Conservation (phyloP, 805 yeast genomes). For the Ogataea methanolica region DNA sequence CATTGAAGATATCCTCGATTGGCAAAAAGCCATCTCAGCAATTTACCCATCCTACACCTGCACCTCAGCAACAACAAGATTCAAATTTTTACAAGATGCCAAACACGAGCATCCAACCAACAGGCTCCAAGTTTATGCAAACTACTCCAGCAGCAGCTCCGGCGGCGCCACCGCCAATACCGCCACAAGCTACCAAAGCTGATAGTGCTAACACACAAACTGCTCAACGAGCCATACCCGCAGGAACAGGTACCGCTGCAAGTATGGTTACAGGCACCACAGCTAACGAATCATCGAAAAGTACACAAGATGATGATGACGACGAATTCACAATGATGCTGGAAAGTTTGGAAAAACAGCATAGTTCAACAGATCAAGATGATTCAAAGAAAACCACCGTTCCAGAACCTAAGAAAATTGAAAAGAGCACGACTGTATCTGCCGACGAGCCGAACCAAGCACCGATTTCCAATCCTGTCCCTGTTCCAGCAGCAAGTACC, state of each 20-base stretch:
- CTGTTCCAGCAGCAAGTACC: background rate
- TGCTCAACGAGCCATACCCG: too few species aligned
- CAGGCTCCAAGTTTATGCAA: background rate
- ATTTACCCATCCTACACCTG: slow-evolving; percentile 17
- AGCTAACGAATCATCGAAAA: background rate
- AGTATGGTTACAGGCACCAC: background rate
- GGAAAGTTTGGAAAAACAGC: slow-evolving; percentile 17
- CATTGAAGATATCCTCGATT: background rate
- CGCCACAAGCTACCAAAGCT: too few species aligned
- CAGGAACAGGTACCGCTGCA: background rate
- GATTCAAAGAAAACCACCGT: background rate
- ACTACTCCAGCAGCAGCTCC: background rate
- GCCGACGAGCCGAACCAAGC: background rate
- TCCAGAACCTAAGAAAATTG: background rate
- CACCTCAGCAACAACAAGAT: background rate
- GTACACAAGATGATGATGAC: slow-evolving; percentile 8
- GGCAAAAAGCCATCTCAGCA: slow-evolving; percentile 10
- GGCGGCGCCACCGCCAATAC: too few species aligned
- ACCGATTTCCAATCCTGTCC: too few species aligned
- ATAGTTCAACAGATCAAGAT: slow-evolving; percentile 4
- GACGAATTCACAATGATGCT: slow-evolving; percentile 19
- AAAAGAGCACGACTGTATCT: background rate
- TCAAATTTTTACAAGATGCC: background rate
- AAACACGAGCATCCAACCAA: background rate
- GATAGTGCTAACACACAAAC: too few species aligned